Base-by-base conservation (phyloP, 2,329 filamentous ascomycete species). In the Botrytis galanthina region DNA sequence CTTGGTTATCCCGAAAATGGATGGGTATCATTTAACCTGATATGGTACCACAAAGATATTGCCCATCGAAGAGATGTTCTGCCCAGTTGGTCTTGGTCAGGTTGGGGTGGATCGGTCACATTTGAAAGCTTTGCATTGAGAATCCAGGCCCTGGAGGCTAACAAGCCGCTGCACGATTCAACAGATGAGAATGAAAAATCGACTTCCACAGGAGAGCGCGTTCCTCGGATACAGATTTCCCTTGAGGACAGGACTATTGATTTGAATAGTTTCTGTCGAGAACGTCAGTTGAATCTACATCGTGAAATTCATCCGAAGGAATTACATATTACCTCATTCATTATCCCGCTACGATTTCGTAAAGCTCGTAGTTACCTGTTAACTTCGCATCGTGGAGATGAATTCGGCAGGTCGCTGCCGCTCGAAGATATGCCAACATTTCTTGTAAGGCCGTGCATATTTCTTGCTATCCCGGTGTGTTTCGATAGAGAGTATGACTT, bases 361-460 rank as follows among this genome's bases (percentile, higher is more conserved):
- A 12, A 48, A 4, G 2, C 9, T 46, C 44, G 0, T 20, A 8
- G 4, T 7, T 1, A 8, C 16, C 4, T 0, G 39, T 42, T 14
- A 12, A 1, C 10, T 39, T 39, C 39, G 12, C 12, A 20, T 44
- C 42, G 7, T 16, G 16, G 1, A 44, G 4, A 44, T 16, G 6
- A 20, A 44, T 6, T 44, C 18, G 42, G 1, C 7, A 5, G 18
- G 42, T 18, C 18, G 44, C 44, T 1, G 44, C 6, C 44, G 44
- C 44, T 7, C 7, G 10, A 4, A 26, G 5, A 4, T 12, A 2
- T 26, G 4, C 4, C 10, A 51, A 51, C 22, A 14, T 51, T n/a
- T n/a, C 10, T n/a, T 1, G 4, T 1, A n/a, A n/a, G 22, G 26
- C 48, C 22, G 0, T 10, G 4, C 3, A 14, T n/a, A 6, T 51